Base-by-base conservation (phyloP, 2,329 filamentous ascomycete genomes). In the Aspergillus nomiae region DNA sequence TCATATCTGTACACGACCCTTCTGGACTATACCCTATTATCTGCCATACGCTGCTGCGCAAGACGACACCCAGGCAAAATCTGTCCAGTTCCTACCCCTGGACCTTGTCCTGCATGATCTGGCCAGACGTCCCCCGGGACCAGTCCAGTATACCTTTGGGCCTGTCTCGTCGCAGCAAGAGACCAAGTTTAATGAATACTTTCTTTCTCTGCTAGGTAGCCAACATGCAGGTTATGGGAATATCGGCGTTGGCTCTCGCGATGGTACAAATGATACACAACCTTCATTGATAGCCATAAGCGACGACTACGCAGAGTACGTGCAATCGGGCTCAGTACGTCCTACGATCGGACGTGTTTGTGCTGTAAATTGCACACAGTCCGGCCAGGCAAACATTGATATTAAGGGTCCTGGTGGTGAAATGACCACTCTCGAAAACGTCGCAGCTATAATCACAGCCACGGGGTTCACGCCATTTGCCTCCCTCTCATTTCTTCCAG, bases 21-120 rank as follows among this genome's bases (percentile, higher is more conserved):
- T 89, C 34, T 95, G 92, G 87, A 85, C 90, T 0, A 82, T 94
- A 30, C 90, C 91, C 0, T 81, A 78, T 2, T 81, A 81, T 63
- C 66, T 81, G 4, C 81, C 81, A 7, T 75, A 76, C 65, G 69
- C 63, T 4, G 62, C 57, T 38, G 61, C 63, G 26, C 43, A 64
- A 5, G 62, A 62, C 9, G n/a, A 43, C 7, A 32, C 30, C 6
- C 14, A 65, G 26, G 21, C 14, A 6, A 43, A 26, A n/a, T 60
- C 38, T 0, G 73, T 83, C 0, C 83, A 84, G 0, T 94, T 94
- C 68, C 75, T 92, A 0, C 92, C 92, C 0, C 77, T 92, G 9
- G 92, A 96, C 73, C 81, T 94, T 50, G 80, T 84, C 2, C 86
- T 91, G 2, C 92, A 91, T 71, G 92, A 95, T 69, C 76, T 91